Percentiles rank a stretch among this genome's conserved stretches.
Evolutionary conservation across 139 green algal genomes (phyloP).

Genomic region (Chlamydomonas sp.): DNA sequence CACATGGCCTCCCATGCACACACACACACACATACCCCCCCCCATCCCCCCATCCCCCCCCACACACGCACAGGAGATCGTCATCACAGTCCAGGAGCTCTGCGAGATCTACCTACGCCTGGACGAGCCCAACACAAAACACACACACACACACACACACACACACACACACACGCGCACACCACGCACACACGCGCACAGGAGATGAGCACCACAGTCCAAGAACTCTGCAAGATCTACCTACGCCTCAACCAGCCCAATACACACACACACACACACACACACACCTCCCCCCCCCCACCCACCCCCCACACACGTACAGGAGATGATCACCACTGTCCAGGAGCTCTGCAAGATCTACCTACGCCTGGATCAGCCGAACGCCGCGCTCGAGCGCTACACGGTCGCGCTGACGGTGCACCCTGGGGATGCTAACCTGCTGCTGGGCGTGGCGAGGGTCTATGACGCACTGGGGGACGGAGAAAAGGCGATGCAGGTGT

Average conservation of each 20-base stretch:
- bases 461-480: constrained; percentile 63
- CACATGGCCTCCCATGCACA: too few species aligned
- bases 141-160: too few species aligned
- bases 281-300: too few species aligned
- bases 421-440: constrained; percentile 38
- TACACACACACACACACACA: too few species aligned
- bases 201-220: too few species aligned
- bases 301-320: too few species aligned
- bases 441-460: constrained; percentile 61
- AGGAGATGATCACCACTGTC: constrained; percentile 23
- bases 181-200: too few species aligned
- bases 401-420: constrained; percentile 37
- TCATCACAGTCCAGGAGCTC: constrained; percentile 47
- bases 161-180: too few species aligned
- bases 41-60: too few species aligned
- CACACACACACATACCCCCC: too few species aligned
- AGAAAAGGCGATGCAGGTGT: constrained; percentile 42
- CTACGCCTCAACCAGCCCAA: too few species aligned
- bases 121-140: constrained; percentile 59
- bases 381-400: constrained; percentile 55
- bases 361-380: constrained; percentile 62
- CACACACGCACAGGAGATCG: constrained; percentile 26
- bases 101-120: constrained; percentile 64
- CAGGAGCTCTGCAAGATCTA: constrained; percentile 69
- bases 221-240: too few species aligned